phyloP scores from a whole-genome alignment of 441 rosid genomes.

The Jatropha podagrica region DNA sequence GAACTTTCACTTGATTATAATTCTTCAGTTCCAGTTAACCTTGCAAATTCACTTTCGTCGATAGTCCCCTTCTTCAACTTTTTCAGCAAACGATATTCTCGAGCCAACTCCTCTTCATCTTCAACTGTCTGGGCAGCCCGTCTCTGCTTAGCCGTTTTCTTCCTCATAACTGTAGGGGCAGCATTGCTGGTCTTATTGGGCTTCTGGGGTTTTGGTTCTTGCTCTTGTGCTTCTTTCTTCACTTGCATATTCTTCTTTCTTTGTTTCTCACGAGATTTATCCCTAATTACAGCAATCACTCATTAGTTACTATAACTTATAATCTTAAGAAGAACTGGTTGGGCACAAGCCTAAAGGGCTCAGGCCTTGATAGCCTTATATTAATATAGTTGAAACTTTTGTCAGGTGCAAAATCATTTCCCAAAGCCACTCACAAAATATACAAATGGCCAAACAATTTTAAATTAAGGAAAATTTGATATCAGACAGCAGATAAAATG shows the following conservation, averaged over 20 bases:
- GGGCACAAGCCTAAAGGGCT: neutral
- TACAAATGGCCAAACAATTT: neutral
- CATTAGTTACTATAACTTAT: conserved; percentile 18
- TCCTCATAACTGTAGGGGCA: conserved; percentile 41
- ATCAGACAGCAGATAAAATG: neutral
- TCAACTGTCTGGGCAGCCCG: conserved; percentile 73
- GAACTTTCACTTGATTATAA: conserved; percentile 34
- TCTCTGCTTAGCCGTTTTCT: conserved; percentile 88
- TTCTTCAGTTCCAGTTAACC: conserved; percentile 71
- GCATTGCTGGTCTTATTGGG: conserved; percentile 35
- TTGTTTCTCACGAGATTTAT: conserved; percentile 83
- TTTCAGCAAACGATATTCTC: conserved; percentile 65
- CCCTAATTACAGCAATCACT: conserved; percentile 42
- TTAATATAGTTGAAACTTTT: neutral
- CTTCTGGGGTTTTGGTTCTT: conserved; percentile 44
- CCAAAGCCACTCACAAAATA: neutral
- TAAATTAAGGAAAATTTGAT: neutral
- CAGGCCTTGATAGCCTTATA: neutral
- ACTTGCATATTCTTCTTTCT: conserved; percentile 61
- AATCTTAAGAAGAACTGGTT: neutral
- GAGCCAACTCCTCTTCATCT: conserved; percentile 72
- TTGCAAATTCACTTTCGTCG: conserved; percentile 67
- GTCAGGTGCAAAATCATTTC: neutral
- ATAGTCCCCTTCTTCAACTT: conserved; percentile 72
- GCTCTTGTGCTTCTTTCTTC: conserved; percentile 54